These are phyloP conservation scores for Didymella pomorum DNA, from an alignment of 2,329 filamentous ascomycete species.

Conservation along the genomic window DNA sequence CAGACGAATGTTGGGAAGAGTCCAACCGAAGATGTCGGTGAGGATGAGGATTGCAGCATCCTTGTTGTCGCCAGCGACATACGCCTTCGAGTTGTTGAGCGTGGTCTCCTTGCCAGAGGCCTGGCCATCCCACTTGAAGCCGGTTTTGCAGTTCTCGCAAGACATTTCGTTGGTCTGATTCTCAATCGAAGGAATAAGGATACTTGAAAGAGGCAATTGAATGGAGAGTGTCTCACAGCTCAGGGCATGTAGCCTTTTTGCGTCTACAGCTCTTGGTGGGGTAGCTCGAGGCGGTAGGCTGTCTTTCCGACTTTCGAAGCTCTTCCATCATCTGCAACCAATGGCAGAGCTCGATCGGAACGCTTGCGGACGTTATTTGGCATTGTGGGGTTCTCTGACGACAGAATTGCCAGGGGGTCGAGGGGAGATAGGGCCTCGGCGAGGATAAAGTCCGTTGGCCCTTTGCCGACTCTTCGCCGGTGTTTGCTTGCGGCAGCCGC, in stretches of 20 bases:
- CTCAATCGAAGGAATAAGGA: no score
- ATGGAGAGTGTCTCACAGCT: background rate
- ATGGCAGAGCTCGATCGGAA: constrained; percentile 2
- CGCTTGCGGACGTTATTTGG: constrained; percentile 4
- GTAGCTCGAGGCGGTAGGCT: constrained; percentile 13
- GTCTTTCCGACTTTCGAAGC: constrained; percentile 10
- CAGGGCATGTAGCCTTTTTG: constrained; percentile 13
- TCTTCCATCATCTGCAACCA: constrained; percentile 5
- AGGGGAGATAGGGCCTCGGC: constrained; percentile 4
- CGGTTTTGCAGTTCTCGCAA: constrained; percentile 48
- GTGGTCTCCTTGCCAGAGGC: constrained; percentile 50
- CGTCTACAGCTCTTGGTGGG: constrained; percentile 14
- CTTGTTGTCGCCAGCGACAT: constrained; percentile 55
- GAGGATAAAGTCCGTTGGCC: constrained; percentile 1
- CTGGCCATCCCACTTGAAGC: constrained; percentile 52
- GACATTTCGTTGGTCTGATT: constrained; percentile 32
- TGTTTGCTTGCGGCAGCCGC: background rate
- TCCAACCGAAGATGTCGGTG: constrained; percentile 58
- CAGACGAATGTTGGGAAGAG: constrained; percentile 56
- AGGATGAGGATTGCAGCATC: constrained; percentile 58
- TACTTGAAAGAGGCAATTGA: background rate
- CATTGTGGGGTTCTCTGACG: constrained; percentile 13
- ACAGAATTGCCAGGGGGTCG: background rate
- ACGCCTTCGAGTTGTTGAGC: constrained; percentile 51
- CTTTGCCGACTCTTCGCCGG: constrained; percentile 13